A percentile compares a stretch with the other conserved stretches of the same genome.
These are phyloP conservation scores for Trebouxia gelatinosa DNA, from an alignment of 163 green algal species.

Conservation along the genomic window DNA sequence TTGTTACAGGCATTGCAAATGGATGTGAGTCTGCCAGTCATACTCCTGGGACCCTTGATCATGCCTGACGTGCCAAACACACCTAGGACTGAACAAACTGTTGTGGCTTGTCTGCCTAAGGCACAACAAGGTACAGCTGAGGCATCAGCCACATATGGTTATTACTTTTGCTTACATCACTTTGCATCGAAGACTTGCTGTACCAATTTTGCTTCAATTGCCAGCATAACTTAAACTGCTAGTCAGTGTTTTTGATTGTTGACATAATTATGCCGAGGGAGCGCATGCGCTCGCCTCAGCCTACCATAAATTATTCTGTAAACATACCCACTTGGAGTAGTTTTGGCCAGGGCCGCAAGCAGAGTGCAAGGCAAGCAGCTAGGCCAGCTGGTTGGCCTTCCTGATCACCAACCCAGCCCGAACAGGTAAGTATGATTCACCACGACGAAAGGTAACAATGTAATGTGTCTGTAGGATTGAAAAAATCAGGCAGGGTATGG, in stretches of 20 bases:
- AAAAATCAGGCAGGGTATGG: neutral
- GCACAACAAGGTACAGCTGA: neutral
- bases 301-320: slow-evolving; percentile 38
- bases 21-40: no score
- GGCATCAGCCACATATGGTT: no score
- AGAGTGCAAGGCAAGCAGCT: slow-evolving; percentile 33
- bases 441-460: neutral
- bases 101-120: neutral
- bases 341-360: slow-evolving; percentile 30
- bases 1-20: neutral
- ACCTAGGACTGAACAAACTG: neutral
- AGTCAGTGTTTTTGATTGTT: neutral
- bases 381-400: slow-evolving; percentile 28
- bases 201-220: neutral
- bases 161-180: no score
- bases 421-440: slow-evolving; percentile 30
- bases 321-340: slow-evolving; percentile 36
- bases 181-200: no score
- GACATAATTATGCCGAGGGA: slow-evolving; percentile 1
- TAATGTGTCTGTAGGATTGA: neutral
- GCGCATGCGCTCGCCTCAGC: slow-evolving; percentile 28
- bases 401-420: slow-evolving; percentile 31
- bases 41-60: no score
- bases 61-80: no score
- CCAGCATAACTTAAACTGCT: neutral